Percentiles rank a stretch among this genome's conserved stretches.
Conservation (phyloP, 768 basidiomycete genomes). For the Naganishia vishniacii region DNA sequence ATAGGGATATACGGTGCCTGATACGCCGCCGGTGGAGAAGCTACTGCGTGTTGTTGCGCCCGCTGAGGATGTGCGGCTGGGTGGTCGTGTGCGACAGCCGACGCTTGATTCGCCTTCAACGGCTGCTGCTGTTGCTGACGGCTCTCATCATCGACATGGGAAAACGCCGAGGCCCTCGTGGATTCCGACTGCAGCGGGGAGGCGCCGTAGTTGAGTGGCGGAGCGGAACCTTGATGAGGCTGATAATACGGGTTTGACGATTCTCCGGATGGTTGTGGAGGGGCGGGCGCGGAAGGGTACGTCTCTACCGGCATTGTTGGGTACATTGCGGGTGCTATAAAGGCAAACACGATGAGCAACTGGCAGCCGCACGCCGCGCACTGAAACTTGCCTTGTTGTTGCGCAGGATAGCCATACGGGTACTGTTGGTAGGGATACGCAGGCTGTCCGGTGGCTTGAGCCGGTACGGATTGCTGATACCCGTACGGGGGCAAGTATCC, state of each 20-base stretch:
- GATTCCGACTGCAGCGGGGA: slow-evolving; percentile 1
- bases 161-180: slow-evolving; percentile 2
- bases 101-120: slow-evolving; percentile 28
- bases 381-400: too few species aligned
- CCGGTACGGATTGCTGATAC: neutral
- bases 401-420: slow-evolving; percentile 20
- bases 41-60: slow-evolving; percentile 25
- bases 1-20: slow-evolving; percentile 21
- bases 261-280: slow-evolving; percentile 28
- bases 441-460: slow-evolving; percentile 27
- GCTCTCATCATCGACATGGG: too few species aligned
- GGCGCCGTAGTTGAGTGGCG: slow-evolving; percentile 24
- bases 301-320: slow-evolving; percentile 35
- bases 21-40: slow-evolving; percentile 24
- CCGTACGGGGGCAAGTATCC: slow-evolving; percentile 7
- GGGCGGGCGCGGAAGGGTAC: slow-evolving; percentile 23
- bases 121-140: slow-evolving; percentile 24
- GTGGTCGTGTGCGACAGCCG: slow-evolving; percentile 21
- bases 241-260: slow-evolving; percentile 30
- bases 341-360: too few species aligned
- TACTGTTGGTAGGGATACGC: slow-evolving; percentile 35
- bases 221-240: slow-evolving; percentile 28
- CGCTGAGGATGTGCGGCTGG: slow-evolving; percentile 23
- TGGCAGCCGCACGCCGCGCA: too few species aligned
- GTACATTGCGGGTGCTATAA: slow-evolving; percentile 32